These are phyloP conservation scores for Botrytis porri DNA, from an alignment of 2,329 filamentous ascomycete species.

Conservation along the genomic window DNA sequence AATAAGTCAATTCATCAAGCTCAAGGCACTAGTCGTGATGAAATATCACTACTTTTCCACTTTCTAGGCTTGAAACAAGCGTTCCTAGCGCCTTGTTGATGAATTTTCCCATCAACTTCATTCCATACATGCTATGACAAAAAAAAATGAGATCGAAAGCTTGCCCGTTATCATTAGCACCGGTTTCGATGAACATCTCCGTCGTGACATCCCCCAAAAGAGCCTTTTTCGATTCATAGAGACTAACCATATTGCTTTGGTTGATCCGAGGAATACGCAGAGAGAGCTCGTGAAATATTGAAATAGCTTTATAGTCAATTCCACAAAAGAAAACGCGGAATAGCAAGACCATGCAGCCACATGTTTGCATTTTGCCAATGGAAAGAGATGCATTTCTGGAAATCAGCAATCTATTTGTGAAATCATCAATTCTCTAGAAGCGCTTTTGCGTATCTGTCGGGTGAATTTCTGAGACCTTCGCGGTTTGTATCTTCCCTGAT, in stretches of 20 bases:
- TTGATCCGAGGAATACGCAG: neutral
- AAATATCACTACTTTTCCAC: conserved; percentile 52
- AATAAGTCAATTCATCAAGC: conserved; percentile 48
- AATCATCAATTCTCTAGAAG: conserved; percentile 47
- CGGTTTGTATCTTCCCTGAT: conserved; percentile 62
- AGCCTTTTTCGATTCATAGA: conserved; percentile 25
- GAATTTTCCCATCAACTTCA: conserved; percentile 47
- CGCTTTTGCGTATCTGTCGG: conserved; percentile 84
- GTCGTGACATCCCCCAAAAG: conserved; percentile 23
- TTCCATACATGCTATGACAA: conserved; percentile 63
- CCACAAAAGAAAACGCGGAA: too few relatives aligned
- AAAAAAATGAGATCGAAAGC: conserved; percentile 56
- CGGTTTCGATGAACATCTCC: conserved; percentile 14
- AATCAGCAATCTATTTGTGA: neutral
- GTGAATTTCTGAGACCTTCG: conserved; percentile 61
- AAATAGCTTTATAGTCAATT: neutral
- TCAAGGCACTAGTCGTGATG: conserved; percentile 49
- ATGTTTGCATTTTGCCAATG: neutral
- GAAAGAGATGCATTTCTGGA: neutral
- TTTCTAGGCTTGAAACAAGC: conserved; percentile 43
- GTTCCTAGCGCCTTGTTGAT: conserved; percentile 48
- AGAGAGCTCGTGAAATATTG: too few relatives aligned
- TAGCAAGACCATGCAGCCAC: neutral
- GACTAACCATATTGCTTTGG: conserved; percentile 24
- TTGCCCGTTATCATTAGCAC: conserved; percentile 37